Conservation (phyloP, 2,329 filamentous ascomycete genomes). For the Amauroascus niger region DNA sequence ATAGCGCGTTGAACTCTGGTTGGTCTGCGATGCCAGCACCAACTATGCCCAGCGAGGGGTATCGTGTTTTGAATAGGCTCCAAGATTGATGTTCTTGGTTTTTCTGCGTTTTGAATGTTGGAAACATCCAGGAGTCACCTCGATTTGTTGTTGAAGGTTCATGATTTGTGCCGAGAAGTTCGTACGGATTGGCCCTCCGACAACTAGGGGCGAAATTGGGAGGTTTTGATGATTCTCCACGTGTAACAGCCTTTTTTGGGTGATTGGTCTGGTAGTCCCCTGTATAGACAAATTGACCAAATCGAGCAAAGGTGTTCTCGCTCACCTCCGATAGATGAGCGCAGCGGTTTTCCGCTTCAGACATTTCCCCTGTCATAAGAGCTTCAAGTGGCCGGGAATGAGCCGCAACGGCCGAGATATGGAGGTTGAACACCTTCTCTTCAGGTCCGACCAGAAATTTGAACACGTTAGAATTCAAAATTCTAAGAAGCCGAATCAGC, state of each 20-base stretch:
- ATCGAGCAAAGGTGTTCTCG: neutral
- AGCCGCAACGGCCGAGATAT: neutral
- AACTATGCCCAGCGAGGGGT: too few relatives aligned
- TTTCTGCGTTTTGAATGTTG: too few relatives aligned
- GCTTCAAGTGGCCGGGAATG: neutral
- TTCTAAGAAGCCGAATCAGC: neutral
- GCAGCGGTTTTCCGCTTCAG: neutral
- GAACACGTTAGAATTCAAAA: neutral
- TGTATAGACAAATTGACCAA: neutral
- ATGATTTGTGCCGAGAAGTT: too few relatives aligned
- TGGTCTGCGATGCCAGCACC: neutral
- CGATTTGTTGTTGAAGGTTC: too few relatives aligned
- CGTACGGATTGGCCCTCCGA: too few relatives aligned
- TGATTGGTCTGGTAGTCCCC: neutral
- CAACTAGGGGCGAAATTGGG: too few relatives aligned
- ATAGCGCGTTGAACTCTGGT: neutral
- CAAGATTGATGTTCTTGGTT: neutral
- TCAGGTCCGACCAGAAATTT: conserved; percentile 1
- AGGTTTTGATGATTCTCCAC: too few relatives aligned
- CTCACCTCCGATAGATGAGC: neutral
- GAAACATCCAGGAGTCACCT: too few relatives aligned
- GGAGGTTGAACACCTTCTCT: neutral
- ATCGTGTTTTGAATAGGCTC: too few relatives aligned
- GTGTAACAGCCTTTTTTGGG: too few relatives aligned
- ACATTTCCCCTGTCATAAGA: neutral